Evolutionary conservation across 345 rosid species (phyloP), one percentile per base, ranked within the genome.

Genomic region (Salix koriyanagi): DNA sequence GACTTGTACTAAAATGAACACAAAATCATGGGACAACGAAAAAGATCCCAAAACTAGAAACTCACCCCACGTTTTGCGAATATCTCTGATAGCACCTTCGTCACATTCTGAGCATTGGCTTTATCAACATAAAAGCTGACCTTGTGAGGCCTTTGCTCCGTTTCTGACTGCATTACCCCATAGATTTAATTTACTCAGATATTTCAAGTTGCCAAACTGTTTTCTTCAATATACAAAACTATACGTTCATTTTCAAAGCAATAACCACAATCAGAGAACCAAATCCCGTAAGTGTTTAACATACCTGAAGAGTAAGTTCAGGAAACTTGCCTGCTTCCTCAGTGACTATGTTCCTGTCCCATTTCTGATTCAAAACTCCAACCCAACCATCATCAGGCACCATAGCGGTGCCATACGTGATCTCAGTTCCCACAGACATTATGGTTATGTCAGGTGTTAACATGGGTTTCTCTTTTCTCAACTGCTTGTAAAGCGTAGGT

Each of bases 371-470:
- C 81, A 96, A 85, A 70, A 91, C 66, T 25, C 92, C 88, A 87
- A 89, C 88, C 98, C 99, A 96, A 28, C 98, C 97, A 84, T 88
- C 86, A 85, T 96, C 99, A 5, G 94, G 99, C 58, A 86, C 87
- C 98, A 96, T 89, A 25, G 89, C 78, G 79, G 79, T 84, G 48
- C 99, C 99, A 83, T 89, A 94, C 0, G 99, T 96, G 79, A 96
- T 96, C 90, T 96, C 99, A 15, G 98, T 96, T 74, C 99, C 99
- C 72, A 96, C 99, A 64, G 99, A 96, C 98, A 92, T 91, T 73
- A 96, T 93, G 36, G 97, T 89, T 65, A 96, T 88, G 77, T 96
- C 99, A 9, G 99, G 99, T 32, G 97, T 93, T 79, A 96, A 67
- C 90, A 96, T 86, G 78, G 98, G 97, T 79, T 72, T 94, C 84